phyloP scores from a whole-genome alignment of 176 grass and related monocot genomes.

The Rhipidocladum racemiflorum region DNA sequence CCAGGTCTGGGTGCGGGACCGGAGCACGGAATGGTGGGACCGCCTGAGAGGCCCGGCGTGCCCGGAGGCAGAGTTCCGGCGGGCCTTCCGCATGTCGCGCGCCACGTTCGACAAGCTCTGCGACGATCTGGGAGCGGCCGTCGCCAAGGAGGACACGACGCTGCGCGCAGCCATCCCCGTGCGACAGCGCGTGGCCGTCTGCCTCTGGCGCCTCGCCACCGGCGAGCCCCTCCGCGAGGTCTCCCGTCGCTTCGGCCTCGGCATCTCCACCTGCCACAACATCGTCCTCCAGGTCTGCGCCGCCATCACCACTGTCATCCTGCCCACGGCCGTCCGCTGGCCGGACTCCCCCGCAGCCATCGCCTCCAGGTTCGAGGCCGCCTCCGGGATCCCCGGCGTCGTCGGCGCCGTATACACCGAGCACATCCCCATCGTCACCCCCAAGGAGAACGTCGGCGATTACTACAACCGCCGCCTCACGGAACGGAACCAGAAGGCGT shows the following conservation, averaged over 20 bases:
- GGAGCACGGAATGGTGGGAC: conserved; percentile 80
- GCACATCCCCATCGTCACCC: conserved; percentile 60
- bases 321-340: conserved; percentile 51
- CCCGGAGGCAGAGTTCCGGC: conserved; percentile 68
- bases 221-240: conserved; percentile 68
- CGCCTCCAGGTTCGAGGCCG: conserved; percentile 32
- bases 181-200: conserved; percentile 58
- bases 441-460: conserved; percentile 44
- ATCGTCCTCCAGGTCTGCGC: conserved; percentile 70
- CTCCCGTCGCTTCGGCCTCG: conserved; percentile 66
- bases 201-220: conserved; percentile 75
- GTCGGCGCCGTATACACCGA: conserved; percentile 57
- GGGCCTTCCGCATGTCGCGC: conserved; percentile 69
- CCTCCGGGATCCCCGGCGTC: conserved; percentile 52
- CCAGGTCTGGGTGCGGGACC: conserved; percentile 57
- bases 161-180: conserved; percentile 70
- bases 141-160: conserved; percentile 69
- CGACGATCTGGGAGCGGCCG: conserved; percentile 46
- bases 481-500: conserved; percentile 61
- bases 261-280: conserved; percentile 87
- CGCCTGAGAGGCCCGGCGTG: conserved; percentile 35
- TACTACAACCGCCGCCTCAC: conserved; percentile 83
- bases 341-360: conserved; percentile 11
- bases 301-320: conserved; percentile 44
- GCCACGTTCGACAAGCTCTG: conserved; percentile 63